Base-by-base conservation (phyloP, 202 grass and related monocot species). In the Zizania palustris region DNA sequence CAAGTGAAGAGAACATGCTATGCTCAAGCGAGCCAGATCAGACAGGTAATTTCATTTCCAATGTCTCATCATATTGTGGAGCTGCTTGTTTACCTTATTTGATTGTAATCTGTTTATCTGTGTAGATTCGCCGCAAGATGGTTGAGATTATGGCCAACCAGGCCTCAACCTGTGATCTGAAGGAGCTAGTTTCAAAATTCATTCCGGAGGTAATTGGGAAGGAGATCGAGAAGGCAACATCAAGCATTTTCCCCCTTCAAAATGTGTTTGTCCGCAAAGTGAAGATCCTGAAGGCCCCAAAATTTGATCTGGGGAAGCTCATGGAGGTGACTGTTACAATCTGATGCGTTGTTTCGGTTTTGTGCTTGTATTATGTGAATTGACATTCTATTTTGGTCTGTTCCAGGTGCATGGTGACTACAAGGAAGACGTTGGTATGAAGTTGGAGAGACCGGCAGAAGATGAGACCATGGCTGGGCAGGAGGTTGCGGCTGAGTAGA, bases 191-290 rank as follows among this genome's bases (percentile, higher is more conserved):
- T 7, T 79, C 80, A 1, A 93, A 93, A 50, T 93, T 93, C 6
- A 93, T 93, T 2, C 91, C 91, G 10, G 88, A 93, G 41, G 80
- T 87, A 5, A 93, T 93, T 22, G 91, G 91, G 1, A 93, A 88
- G 79, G n/a, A n/a, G n/a, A n/a, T n/a, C n/a, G n/a, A n/a, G n/a
- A n/a, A n/a, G n/a, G n/a, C n/a, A n/a, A n/a, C n/a, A n/a, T n/a
- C n/a, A n/a, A n/a, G n/a, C n/a, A n/a, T n/a, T n/a, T n/a, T n/a
- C n/a, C n/a, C n/a, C n/a, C n/a, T n/a, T n/a, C n/a, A n/a, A n/a
- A n/a, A n/a, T n/a, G n/a, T n/a, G n/a, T n/a, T n/a, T n/a, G 83
- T 93, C 74, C 82, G 88, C 35, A 93, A 93, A 54, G 91, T 88
- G 15, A 93, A 93, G 79, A 93, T 93, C 66, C 71, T 93, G 28